Base-by-base conservation (phyloP, 1,139 yeast species). In the Keqinozyma sinolaborantium region DNA sequence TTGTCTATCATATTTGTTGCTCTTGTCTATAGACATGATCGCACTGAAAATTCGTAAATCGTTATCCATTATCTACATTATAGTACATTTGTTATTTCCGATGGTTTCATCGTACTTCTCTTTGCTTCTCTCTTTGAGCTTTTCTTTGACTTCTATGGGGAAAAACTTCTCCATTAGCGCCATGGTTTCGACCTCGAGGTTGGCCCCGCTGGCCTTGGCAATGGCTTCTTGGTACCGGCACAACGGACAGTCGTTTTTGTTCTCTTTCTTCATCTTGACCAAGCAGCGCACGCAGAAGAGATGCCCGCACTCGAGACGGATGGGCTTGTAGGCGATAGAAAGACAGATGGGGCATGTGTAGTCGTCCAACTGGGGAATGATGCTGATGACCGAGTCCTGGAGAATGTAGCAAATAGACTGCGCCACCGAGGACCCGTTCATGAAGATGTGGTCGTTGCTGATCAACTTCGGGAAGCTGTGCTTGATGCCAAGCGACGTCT, bases 1-100 rank as follows among this genome's bases (percentile, higher is more conserved):
- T 53, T 92, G 98, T 29, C 98, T 72, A 57, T 92, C 97, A 53
- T 87, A 90, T 42, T 77, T 77, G 32, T 64, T 51, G 24, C 52
- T 53, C 41, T 64, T 70, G 29, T 66, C 67, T 41, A 64, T 65
- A 35, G 39, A 41, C 53, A 44, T 58, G 23, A n/a, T 7, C 10
- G 14, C n/a, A 27, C 29, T 12, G 5, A 14, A 14, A 24, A 7
- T 24, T 11, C 7, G 25, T 8, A 7, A n/a, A 9, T 24, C 25
- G 12, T 23, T 28, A 25, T 28, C 16, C 15, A 14, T 23, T 26
- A 8, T 14, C 27, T 38, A 47, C 38, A 46, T 38, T 28, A 61
- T 41, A 9, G 41, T 39, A 49, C 70, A 64, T 35, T 59, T 60
- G 25, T 56, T 56, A 13, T 45, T 38, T 34, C 54, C 40, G 19